Percentiles rank a stretch among this genome's conserved stretches.
Conservation (phyloP, 257 asterid species). For the Plantago elongata region DNA sequence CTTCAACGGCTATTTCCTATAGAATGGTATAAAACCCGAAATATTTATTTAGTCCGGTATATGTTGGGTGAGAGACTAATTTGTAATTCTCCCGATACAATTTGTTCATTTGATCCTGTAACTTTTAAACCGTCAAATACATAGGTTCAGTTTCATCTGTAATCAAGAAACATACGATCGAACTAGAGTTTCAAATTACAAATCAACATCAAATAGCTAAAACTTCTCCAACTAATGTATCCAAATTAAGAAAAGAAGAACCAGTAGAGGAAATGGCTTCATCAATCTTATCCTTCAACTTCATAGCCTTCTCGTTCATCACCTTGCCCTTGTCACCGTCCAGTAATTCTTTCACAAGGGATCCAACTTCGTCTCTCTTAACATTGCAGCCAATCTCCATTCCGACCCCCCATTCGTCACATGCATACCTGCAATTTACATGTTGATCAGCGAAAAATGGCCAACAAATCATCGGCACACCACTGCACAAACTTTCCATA, state of each 20-base stretch:
- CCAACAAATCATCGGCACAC: slow-evolving; percentile 41
- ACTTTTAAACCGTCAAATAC: too few species aligned
- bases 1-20: too few species aligned
- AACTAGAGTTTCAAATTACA: too few species aligned
- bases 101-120: too few species aligned
- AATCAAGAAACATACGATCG: too few species aligned
- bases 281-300: slow-evolving; percentile 28
- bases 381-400: slow-evolving; percentile 32
- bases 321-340: slow-evolving; percentile 29
- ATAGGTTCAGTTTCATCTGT: too few species aligned
- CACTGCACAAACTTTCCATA: slow-evolving; percentile 25
- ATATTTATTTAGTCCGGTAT: too few species aligned
- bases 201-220: too few species aligned
- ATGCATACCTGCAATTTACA: slow-evolving; percentile 25
- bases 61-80: too few species aligned
- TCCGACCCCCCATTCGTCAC: slow-evolving; percentile 36
- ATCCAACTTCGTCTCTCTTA: slow-evolving; percentile 26
- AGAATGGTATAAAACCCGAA: too few species aligned
- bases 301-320: slow-evolving; percentile 26
- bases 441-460: slow-evolving; percentile 40
- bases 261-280: slow-evolving; percentile 28
- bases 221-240: slow-evolving; percentile 15
- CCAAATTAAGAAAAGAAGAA: slow-evolving; percentile 22
- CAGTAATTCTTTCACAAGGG: slow-evolving; percentile 35
- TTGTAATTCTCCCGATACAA: too few species aligned